Evolutionary conservation across 345 rosid genomes (phyloP), one percentile per base, ranked within the genome.

Genomic region (Alliaria petiolata): DNA sequence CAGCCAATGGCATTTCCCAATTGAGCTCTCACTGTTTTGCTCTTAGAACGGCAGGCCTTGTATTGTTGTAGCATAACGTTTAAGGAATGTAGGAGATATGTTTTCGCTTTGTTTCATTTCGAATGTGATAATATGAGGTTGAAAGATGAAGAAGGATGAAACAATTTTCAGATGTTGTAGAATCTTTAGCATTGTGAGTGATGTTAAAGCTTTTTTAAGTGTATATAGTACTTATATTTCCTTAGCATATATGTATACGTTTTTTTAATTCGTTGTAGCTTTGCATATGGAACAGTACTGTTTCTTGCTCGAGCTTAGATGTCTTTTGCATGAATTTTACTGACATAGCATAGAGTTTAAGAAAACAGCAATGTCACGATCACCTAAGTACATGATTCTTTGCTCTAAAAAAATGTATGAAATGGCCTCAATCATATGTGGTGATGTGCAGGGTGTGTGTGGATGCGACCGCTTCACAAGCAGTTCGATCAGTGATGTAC

Each of bases 401-500:
- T 54, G 12, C 45, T 47, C 52, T 58, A 20, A 35, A 50, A 39
- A 16, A 56, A 15, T 49, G 36, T 39, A 13, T 44, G 26, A 26
- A 52, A 7, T 47, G 35, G 14, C 28, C 61, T 58, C 9, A 64
- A 55, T 31, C n/a, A 35, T 67, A 14, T 69, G 10, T 56, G 40
- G 67, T 71, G 4, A 15, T 65, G 26, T 67, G 53, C 87, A 95
- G 98, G 99, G 99, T 69, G 92, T 95, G 16, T 95, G 99, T 31
- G 98, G 99, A 69, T 95, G 99, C 7, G 99, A 87, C 78, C 85
- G 98, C 71, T 95, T 88, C 69, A 81, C 78, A 72, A 83, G 78
- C 8, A 58, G 84, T 62, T 88, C 93, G 15, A 92, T 84, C 0
- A 76, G 85, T 25, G 58, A 82, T 77, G 90, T 89, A 20, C 46